Conservation (phyloP, 2,329 filamentous ascomycete species). For the Trichophyton verrucosum region DNA sequence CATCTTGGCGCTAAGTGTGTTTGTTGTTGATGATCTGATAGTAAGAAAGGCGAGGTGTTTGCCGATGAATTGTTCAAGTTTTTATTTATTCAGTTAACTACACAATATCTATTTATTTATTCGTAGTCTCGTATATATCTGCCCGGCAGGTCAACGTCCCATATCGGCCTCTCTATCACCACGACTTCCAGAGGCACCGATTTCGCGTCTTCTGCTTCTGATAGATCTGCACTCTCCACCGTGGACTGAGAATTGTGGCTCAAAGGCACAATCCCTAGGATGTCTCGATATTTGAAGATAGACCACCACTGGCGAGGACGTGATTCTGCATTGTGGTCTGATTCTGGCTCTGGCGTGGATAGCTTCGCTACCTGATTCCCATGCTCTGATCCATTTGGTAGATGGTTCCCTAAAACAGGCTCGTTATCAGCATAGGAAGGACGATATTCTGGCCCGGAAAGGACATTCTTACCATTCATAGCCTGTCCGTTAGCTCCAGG, state of each 20-base stretch:
- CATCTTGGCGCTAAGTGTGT: neutral
- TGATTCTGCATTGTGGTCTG: constrained; percentile 18
- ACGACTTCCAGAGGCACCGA: constrained; percentile 55
- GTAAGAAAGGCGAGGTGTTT: neutral
- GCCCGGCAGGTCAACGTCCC: constrained; percentile 66
- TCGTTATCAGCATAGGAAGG: constrained; percentile 4
- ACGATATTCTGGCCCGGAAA: too few species aligned
- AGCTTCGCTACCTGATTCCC: constrained; percentile 4
- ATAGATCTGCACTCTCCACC: constrained; percentile 2
- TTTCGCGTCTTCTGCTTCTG: constrained; percentile 20
- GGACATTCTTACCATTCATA: neutral
- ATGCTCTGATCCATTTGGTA: neutral
- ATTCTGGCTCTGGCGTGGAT: constrained; percentile 13
- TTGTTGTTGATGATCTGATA: too few species aligned
- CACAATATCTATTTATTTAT: constrained; percentile 16
- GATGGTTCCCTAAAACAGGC: neutral
- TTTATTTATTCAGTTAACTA: neutral
- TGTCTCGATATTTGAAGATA: constrained; percentile 88
- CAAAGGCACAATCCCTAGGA: constrained; percentile 60
- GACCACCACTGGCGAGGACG: constrained; percentile 48
- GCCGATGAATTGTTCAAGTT: neutral
- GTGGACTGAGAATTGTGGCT: constrained; percentile 13
- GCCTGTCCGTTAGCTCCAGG: neutral
- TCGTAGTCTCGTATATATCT: constrained; percentile 51
- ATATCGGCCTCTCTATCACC: constrained; percentile 72